Percentiles rank a stretch among this genome's conserved stretches.
These are phyloP conservation scores for Bathelium albidoporum DNA, from an alignment of 495 filamentous ascomycete genomes.

Conservation along the genomic window DNA sequence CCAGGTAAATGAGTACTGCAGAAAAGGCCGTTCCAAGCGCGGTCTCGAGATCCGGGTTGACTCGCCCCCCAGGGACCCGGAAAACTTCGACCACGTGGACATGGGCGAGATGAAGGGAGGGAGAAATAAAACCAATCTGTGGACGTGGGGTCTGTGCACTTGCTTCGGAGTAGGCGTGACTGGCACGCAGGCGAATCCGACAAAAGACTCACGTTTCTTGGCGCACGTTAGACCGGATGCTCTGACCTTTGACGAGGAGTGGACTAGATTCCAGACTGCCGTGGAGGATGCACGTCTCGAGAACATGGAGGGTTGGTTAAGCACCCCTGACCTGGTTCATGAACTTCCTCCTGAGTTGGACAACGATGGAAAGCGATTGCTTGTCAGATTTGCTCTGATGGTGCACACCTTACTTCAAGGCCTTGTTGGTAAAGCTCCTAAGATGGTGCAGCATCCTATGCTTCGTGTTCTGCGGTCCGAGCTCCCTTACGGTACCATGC, in stretches of 20 bases:
- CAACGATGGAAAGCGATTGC: background rate
- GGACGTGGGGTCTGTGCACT: background rate
- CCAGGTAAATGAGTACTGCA: background rate
- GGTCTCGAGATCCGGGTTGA: background rate
- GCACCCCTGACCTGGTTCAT: background rate
- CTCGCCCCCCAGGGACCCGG: background rate
- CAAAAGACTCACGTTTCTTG: background rate
- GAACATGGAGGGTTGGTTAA: background rate
- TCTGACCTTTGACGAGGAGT: background rate
- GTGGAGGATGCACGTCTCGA: background rate
- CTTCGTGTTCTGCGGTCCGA: background rate
- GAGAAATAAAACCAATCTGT: background rate
- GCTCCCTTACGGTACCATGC: constrained; percentile 12
- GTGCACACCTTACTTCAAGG: too few relatives aligned
- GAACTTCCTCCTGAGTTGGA: background rate
- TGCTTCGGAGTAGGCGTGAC: background rate
- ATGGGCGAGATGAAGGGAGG: background rate
- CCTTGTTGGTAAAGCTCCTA: background rate
- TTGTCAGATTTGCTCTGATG: too few relatives aligned
- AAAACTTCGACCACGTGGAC: background rate
- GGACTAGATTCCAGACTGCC: background rate
- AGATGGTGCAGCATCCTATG: background rate
- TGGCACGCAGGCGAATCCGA: background rate
- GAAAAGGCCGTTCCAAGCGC: background rate
- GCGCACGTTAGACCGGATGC: background rate